Percentiles rank a stretch among this genome's conserved stretches.
phyloP scores from a whole-genome alignment of 2,329 filamentous ascomycete species.

The Talaromyces sp. region DNA sequence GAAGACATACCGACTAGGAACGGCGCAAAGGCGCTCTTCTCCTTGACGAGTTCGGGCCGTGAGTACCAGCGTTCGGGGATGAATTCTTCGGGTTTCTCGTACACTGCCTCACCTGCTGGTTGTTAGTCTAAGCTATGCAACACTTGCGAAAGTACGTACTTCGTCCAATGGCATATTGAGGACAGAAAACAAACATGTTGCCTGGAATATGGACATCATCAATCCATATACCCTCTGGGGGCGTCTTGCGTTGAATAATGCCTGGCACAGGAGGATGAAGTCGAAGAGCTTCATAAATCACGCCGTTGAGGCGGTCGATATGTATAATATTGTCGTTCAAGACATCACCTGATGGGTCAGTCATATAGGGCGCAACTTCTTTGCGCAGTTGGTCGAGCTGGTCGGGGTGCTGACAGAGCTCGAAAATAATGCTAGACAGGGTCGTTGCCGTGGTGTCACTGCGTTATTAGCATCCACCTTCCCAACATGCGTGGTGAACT shows the following conservation, averaged over 20 bases:
- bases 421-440: slow-evolving; percentile 42
- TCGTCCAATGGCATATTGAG: slow-evolving; percentile 25
- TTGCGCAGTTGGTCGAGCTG: slow-evolving; percentile 31
- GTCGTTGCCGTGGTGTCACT: slow-evolving; percentile 45
- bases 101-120: slow-evolving; percentile 26
- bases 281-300: slow-evolving; percentile 45
- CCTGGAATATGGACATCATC: slow-evolving; percentile 33
- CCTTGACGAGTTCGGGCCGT: slow-evolving; percentile 32
- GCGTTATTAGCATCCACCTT: slow-evolving; percentile 16
- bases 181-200: slow-evolving; percentile 24
- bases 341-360: slow-evolving; percentile 17
- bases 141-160: slow-evolving; percentile 21
- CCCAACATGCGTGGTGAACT: slow-evolving; percentile 15
- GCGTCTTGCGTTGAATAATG: slow-evolving; percentile 38
- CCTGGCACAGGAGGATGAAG: slow-evolving; percentile 44
- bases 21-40: slow-evolving; percentile 34
- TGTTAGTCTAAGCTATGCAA: background rate
- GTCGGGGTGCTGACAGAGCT: slow-evolving; percentile 31
- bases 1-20: slow-evolving; percentile 30
- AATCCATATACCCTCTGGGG: slow-evolving; percentile 36
- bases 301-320: slow-evolving; percentile 36
- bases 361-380: slow-evolving; percentile 29
- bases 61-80: slow-evolving; percentile 38
- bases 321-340: slow-evolving; percentile 17
- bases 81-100: slow-evolving; percentile 27